Base-by-base conservation (phyloP, 768 basidiomycete genomes). In the Auricularia heimuer region DNA sequence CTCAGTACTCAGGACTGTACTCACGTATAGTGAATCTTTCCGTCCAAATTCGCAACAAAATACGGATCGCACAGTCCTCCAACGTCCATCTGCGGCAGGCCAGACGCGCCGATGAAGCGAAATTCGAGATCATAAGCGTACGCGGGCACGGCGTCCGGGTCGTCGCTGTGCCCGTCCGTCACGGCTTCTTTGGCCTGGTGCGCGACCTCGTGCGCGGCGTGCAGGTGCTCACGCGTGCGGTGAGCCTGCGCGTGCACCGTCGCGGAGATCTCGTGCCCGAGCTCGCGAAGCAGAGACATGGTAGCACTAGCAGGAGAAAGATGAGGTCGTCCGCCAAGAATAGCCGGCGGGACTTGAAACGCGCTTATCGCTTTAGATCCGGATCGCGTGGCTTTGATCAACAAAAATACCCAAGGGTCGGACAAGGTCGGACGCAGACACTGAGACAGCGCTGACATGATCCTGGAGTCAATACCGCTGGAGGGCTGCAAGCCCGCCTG, bases 61-160 rank as follows among this genome's bases (percentile, higher is more conserved):
- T 88, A 90, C 4, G 89, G 88, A 75, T 90, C 86, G 0, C 84
- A 83, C 11, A 77, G 74, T 36, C 79, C 81, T 0, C 87, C 79
- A 8, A 89, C 80, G 67, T 89, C 88, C 81, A 88, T 83, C 78
- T 80, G 86, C 0, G 89, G 88, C 34, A 92, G 71, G 1, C 81
- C 82, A 16, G 82, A 82, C 4, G 89, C 89, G 3, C 87, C 85
- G 60, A 90, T 88, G 65, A 91, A 90, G 83, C 87, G 64, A 36
- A 69, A 61, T 10, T 54, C 58, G 11, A 71, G 54, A 60, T 68
- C 69, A 6, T 63, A 24, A 6, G 56, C 66, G 60, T 61, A 64
- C n/a, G 36, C 34, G 14, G 56, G 56, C 56, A 60, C 56, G 56
- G 14, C 34, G 56, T 60, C 24, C 8, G 18, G 8, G 16, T 60